Evolutionary conservation across 1,284 basidiomycete species (phyloP), one percentile per base, ranked within the genome.

Genomic region (Porogramme epimiltina): DNA sequence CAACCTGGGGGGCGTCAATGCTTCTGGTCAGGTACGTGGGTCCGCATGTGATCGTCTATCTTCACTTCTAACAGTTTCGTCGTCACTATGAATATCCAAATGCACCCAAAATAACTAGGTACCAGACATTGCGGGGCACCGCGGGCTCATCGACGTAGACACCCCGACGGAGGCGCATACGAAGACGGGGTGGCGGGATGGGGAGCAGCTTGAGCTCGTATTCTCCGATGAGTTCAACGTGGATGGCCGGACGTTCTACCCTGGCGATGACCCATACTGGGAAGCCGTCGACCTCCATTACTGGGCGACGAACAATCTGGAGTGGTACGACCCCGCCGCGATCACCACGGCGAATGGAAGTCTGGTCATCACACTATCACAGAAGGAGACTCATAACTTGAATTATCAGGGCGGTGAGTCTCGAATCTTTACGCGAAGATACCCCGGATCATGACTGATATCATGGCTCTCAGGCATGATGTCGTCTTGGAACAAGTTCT

Each of bases 271-370:
- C 62, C 81, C 83, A 1, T 82, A 79, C 62, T 88, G 85, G 86
- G 84, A 86, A 58, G 84, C 85, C 2, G 80, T 78, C 0, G 84
- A 85, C 64, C 60, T 92, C 34, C 82, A 91, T 66, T 91, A 91
- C 66, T 90, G 89, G 89, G 60, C 47, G 52, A 73, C 71, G 47
- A 66, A 67, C 47, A 76, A 80, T 54, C 58, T 79, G 52, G 77
- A 80, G 54, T 80, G 77, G 78, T 85, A 90, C 62, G 82, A 89
- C 62, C 80, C 91, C 0, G 71, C 71, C 9, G 81, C 81, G 28
- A 75, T 88, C 50, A 85, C 81, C 2, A 93, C 90, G 0, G 65
- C 70, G 52, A 74, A 75, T 51, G 91, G 91, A 2, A 70, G 76
- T 25, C 74, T 93, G 33, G 75, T 79, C 33, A 84, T 93, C 60